Evolutionary conservation across 495 filamentous ascomycete species (phyloP).

Genomic region (Penicillium pulvis): DNA sequence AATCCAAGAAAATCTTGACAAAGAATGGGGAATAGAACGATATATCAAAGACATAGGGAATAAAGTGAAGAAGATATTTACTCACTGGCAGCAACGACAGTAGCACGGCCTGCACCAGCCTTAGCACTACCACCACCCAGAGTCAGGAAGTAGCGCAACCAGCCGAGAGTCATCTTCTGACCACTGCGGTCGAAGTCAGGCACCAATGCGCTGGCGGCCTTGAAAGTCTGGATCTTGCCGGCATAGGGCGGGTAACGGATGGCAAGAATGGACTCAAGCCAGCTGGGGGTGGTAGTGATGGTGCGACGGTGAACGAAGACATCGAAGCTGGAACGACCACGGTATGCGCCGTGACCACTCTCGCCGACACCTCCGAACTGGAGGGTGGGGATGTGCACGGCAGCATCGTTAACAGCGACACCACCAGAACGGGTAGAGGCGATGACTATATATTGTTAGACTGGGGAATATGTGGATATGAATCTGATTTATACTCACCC

Average conservation of each 20-base stretch:
- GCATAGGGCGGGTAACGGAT: conserved; percentile 82
- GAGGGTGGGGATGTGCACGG: conserved; percentile 78
- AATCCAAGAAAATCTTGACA: conserved; percentile 4
- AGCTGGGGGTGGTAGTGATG: conserved; percentile 73
- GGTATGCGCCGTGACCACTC: conserved; percentile 80
- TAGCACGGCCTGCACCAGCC: conserved; percentile 43
- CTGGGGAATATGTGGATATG: background rate
- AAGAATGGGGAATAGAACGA: conserved; percentile 13
- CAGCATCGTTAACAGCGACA: conserved; percentile 78
- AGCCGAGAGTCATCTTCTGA: conserved; percentile 50
- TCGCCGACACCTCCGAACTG: conserved; percentile 91
- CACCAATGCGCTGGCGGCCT: conserved; percentile 55
- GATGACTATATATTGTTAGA: conserved; percentile 50
- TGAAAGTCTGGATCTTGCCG: conserved; percentile 60
- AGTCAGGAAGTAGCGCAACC: conserved; percentile 47
- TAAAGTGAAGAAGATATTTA: conserved; percentile 19
- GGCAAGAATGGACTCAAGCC: conserved; percentile 75
- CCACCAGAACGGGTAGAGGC: conserved; percentile 72
- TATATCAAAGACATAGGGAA: conserved; percentile 4
- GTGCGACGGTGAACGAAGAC: conserved; percentile 78
- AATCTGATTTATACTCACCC: conserved; percentile 41
- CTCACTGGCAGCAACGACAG: conserved; percentile 50
- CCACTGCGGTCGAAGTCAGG: conserved; percentile 88
- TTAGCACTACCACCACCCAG: conserved; percentile 47
- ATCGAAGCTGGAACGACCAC: conserved; percentile 82